Percentiles rank a stretch among this genome's conserved stretches.
These are phyloP conservation scores for Backusella westeae DNA, from an alignment of 192 early-diverging fungal species.

Conservation along the genomic window DNA sequence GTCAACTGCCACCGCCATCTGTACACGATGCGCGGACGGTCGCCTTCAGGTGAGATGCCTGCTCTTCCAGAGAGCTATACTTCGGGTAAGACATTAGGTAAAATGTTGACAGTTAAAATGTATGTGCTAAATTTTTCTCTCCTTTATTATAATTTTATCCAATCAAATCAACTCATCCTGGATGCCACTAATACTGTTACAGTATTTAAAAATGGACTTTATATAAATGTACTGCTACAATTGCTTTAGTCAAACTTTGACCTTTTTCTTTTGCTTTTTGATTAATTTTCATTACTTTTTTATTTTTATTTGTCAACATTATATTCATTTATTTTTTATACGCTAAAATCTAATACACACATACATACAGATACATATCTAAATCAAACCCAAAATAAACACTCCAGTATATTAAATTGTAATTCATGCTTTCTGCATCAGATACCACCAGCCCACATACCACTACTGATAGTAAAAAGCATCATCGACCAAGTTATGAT, in stretches of 20 bases:
- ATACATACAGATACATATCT: not conserved
- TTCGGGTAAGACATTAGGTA: no score
- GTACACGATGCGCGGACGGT: no score
- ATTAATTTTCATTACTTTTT: not conserved
- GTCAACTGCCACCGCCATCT: no score
- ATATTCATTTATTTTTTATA: not conserved
- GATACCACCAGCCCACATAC: no score
- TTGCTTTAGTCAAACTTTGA: not conserved
- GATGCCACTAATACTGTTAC: no score
- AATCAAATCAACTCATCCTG: no score
- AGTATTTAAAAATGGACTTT: not conserved
- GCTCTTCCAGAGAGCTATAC: no score
- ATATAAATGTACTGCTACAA: not conserved
- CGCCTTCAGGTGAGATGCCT: no score
- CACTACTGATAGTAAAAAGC: not conserved
- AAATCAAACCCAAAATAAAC: not conserved
- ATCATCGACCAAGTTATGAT: not conserved
- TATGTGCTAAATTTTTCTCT: no score
- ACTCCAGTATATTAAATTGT: not conserved
- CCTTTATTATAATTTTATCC: no score
- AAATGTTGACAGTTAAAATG: no score
- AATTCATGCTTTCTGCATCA: conserved; percentile 1
- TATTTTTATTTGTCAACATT: not conserved
- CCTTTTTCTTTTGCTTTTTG: not conserved
- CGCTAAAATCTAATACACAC: not conserved